Conservation (phyloP, 1,284 basidiomycete species). For the Pisolithus thermaeus region DNA sequence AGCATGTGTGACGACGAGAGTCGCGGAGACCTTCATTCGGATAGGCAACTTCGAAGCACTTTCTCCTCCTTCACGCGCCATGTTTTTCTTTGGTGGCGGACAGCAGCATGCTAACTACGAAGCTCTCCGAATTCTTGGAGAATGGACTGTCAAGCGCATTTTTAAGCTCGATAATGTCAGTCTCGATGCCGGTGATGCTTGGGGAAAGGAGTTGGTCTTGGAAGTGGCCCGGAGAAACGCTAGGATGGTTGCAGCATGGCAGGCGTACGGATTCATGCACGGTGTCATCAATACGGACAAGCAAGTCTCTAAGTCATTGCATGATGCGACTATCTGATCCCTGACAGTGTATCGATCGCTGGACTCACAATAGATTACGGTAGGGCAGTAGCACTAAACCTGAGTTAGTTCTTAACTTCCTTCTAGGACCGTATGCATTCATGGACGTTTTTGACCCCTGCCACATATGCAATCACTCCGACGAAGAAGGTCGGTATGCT, state of each 20-base stretch:
- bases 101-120: slow-evolving; percentile 75
- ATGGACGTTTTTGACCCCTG: slow-evolving; percentile 86
- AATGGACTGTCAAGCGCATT: slow-evolving; percentile 63
- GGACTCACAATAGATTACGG: slow-evolving; percentile 94
- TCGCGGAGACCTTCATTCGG: slow-evolving; percentile 88
- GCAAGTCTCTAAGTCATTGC: slow-evolving; percentile 33
- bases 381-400: slow-evolving; percentile 14
- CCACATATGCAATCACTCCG: slow-evolving; percentile 94
- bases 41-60: slow-evolving; percentile 90
- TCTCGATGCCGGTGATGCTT: slow-evolving; percentile 45
- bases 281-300: slow-evolving; percentile 98
- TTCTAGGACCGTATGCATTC: slow-evolving; percentile 82
- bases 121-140: slow-evolving; percentile 64
- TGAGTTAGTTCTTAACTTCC: not conserved
- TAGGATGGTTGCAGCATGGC: slow-evolving; percentile 90
- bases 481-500: slow-evolving; percentile 81
- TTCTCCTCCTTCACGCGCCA: slow-evolving; percentile 60
- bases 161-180: slow-evolving; percentile 41
- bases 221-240: slow-evolving; percentile 83
- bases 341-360: slow-evolving; percentile 66
- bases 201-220: slow-evolving; percentile 67
- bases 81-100: slow-evolving; percentile 65
- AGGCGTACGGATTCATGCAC: slow-evolving; percentile 90
- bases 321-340: slow-evolving; percentile 8
- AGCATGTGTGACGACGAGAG: slow-evolving; percentile 77